Percentiles rank a stretch among this genome's conserved stretches.
These are phyloP conservation scores for Xylaria sp. DNA, from an alignment of 2,329 filamentous ascomycete species.

Conservation along the genomic window DNA sequence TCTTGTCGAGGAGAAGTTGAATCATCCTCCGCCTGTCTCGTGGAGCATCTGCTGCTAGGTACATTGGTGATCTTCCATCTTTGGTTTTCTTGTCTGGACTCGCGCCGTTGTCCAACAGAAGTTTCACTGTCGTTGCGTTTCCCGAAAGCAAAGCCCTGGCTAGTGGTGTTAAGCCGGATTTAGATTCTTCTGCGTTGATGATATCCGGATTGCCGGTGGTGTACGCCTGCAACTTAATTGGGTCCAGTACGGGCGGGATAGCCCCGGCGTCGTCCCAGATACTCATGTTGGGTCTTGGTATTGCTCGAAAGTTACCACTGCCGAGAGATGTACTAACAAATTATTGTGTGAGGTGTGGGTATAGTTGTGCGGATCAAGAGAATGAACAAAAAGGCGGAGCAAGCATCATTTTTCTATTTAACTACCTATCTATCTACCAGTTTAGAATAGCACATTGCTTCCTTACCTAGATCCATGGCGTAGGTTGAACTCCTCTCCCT, in stretches of 20 bases:
- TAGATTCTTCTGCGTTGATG: constrained; percentile 20
- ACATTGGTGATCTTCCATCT: constrained; percentile 36
- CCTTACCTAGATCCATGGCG: neutral
- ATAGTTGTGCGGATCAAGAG: neutral
- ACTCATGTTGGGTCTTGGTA: constrained; percentile 23
- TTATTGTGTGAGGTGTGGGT: neutral
- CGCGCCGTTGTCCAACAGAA: constrained; percentile 35
- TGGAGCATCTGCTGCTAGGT: constrained; percentile 31
- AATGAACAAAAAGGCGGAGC: neutral
- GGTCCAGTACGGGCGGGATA: constrained; percentile 25
- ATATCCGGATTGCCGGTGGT: constrained; percentile 14
- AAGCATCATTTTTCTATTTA: constrained; percentile 12
- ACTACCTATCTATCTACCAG: neutral
- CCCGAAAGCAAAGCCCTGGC: constrained; percentile 31
- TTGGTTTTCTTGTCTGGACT: constrained; percentile 31
- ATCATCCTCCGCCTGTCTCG: constrained; percentile 30
- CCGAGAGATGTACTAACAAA: neutral
- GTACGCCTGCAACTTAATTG: constrained; percentile 24
- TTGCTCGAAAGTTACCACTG: neutral
- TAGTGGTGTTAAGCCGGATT: constrained; percentile 35
- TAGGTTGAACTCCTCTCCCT: neutral
- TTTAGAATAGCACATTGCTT: neutral
- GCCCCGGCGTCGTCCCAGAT: constrained; percentile 37
- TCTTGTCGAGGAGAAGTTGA: constrained; percentile 37
- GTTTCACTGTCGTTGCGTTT: constrained; percentile 26